Conservation (phyloP, 768 basidiomycete genomes). For the Leccinum longicurvipes region DNA sequence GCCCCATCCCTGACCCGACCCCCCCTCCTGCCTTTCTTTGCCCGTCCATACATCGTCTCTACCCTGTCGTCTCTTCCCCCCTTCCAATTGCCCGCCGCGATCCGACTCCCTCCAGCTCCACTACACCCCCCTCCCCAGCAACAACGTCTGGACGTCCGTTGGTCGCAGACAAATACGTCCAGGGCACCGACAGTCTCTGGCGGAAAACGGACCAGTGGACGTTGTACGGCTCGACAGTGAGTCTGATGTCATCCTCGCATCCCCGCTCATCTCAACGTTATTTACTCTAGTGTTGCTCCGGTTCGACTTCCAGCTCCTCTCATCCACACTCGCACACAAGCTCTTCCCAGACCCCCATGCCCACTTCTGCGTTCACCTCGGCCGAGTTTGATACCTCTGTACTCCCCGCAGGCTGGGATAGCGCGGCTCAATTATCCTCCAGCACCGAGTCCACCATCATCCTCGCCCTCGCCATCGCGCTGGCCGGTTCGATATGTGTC, state of each 20-base stretch:
- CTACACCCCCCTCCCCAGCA: conserved; percentile 6
- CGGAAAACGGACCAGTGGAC: conserved; percentile 52
- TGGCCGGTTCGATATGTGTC: conserved; percentile 58
- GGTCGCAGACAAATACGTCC: conserved; percentile 55
- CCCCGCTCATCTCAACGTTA: background rate
- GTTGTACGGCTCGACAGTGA: conserved; percentile 68
- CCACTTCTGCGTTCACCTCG: conserved; percentile 15
- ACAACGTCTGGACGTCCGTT: conserved; percentile 5
- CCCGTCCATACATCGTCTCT: conserved; percentile 38
- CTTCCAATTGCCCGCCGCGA: background rate
- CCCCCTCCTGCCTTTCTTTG: conserved; percentile 61
- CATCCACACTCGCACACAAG: background rate
- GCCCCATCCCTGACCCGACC: too few species aligned
- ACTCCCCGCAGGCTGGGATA: conserved; percentile 58
- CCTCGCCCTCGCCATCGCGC: conserved; percentile 56
- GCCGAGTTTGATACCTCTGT: conserved; percentile 19
- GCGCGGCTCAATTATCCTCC: conserved; percentile 8
- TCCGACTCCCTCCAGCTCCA: conserved; percentile 1
- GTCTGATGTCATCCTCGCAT: conserved; percentile 26
- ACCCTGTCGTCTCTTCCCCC: background rate
- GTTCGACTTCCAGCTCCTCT: conserved; percentile 4
- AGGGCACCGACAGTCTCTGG: conserved; percentile 57
- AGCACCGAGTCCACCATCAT: conserved; percentile 44
- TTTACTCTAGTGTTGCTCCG: conserved; percentile 17
- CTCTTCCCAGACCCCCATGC: conserved; percentile 11